Percentiles rank a stretch among this genome's conserved stretches.
These are phyloP conservation scores for Xylaria sp. DNA, from an alignment of 2,329 filamentous ascomycete species.

Conservation along the genomic window DNA sequence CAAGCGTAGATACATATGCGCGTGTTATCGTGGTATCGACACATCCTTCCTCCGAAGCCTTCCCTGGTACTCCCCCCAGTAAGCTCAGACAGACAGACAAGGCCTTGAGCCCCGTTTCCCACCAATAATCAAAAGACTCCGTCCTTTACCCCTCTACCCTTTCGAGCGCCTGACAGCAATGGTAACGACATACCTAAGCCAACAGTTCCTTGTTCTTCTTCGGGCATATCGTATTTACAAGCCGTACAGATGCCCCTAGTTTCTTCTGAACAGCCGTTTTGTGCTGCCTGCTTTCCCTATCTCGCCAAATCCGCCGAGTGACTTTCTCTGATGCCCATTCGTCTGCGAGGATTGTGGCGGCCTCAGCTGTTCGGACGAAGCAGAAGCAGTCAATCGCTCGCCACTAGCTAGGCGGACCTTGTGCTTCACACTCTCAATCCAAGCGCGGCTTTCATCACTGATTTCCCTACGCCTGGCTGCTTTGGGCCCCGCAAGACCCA, in stretches of 20 bases:
- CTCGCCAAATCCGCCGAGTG: slow-evolving; percentile 67
- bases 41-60: slow-evolving; percentile 14
- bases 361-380: slow-evolving; percentile 38
- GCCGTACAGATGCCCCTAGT: slow-evolving; percentile 46
- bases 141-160: slow-evolving; percentile 21
- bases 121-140: slow-evolving; percentile 27
- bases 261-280: slow-evolving; percentile 73
- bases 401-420: slow-evolving; percentile 78
- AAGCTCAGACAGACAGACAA: not conserved
- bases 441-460: slow-evolving; percentile 78
- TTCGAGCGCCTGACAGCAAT: slow-evolving; percentile 26
- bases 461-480: slow-evolving; percentile 71
- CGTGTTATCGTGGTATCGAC: slow-evolving; percentile 34
- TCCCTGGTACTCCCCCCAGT: slow-evolving; percentile 14
- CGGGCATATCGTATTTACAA: slow-evolving; percentile 14
- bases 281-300: slow-evolving; percentile 78
- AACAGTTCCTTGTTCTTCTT: not conserved
- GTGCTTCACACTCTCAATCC: slow-evolving; percentile 86
- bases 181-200: slow-evolving; percentile 9
- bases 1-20: slow-evolving; percentile 38
- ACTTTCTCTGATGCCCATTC: slow-evolving; percentile 39
- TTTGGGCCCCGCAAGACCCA: slow-evolving; percentile 77
- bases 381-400: slow-evolving; percentile 55
- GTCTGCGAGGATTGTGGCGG: slow-evolving; percentile 17
- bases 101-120: not conserved